Base-by-base conservation (phyloP, 2,329 filamentous ascomycete genomes). In the Magnaporthales sp. region DNA sequence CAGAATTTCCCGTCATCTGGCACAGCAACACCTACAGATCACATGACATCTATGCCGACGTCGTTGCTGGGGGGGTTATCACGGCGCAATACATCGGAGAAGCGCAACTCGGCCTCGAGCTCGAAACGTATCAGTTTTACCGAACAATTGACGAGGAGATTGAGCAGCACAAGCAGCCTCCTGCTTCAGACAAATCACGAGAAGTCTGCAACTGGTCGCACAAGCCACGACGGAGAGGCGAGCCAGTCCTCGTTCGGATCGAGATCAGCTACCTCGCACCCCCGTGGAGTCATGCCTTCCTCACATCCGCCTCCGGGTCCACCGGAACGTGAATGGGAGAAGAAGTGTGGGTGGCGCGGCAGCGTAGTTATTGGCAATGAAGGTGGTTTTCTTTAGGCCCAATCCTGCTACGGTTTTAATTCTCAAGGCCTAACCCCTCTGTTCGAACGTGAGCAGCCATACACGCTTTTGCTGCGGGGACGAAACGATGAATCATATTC, bases 141-240 rank as follows among this genome's bases (percentile, higher is more conserved):
- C 70, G 86, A 89, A 66, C 63, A 61, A 5, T 86, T 87, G 69
- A 83, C 84, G 62, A 86, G 84, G 73, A 79, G 84, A 68, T 74
- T 89, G 66, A 87, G 83, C 73, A 87, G 84, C 65, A 87, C 84
- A 73, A 87, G 83, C 74, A 76, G 87, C 72, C 77, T 89, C 66
- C 78, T 88, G 62, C 80, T 86, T 66, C 84, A 87, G 77, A 84
- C 84, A 68, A 86, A 86, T 73, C 77, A 64, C 72, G 76, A 68
- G 74, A 69, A 68, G 72, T 78, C 68, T 74, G 77, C 54, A 72
- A 74, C n/a, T 69, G 69, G 62, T 7, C 72, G 68, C 77, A 79
- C 68, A 74, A 76, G 68, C 72, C 77, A 67, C 74, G 77, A 32
- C 66, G 64, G 54, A 22, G 77, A 68, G 72, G 72, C 46, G 72